Conservation (phyloP, 1,284 basidiomycete species). For the Taiwanofungus camphoratus region DNA sequence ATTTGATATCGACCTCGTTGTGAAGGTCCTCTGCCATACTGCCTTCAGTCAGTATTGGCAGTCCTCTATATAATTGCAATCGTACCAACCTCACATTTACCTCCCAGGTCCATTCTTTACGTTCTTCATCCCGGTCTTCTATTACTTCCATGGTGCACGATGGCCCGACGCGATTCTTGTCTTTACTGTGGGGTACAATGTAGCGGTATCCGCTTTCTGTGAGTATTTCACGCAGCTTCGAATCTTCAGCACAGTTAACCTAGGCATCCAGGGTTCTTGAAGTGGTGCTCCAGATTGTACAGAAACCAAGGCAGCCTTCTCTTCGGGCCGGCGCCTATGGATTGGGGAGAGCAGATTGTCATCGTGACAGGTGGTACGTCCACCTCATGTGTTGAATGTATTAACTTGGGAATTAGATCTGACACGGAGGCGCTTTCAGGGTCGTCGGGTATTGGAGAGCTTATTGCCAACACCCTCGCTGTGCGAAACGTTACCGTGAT, state of each 20-base stretch:
- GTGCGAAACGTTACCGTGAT: conserved; percentile 78
- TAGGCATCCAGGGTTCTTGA: conserved; percentile 48
- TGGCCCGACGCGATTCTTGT: conserved; percentile 47
- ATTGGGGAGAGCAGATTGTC: conserved; percentile 85
- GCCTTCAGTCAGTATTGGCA: conserved; percentile 64
- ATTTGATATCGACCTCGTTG: conserved; percentile 66
- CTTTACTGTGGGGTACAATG: conserved; percentile 47
- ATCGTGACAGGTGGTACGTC: conserved; percentile 80
- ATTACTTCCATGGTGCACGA: conserved; percentile 60
- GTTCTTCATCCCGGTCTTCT: conserved; percentile 71
- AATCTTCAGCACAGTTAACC: conserved; percentile 4
- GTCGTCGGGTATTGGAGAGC: conserved; percentile 82
- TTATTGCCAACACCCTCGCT: conserved; percentile 80
- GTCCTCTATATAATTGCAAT: not conserved
- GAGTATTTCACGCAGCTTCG: conserved; percentile 28
- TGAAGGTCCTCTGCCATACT: conserved; percentile 74
- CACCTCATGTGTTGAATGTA: not conserved
- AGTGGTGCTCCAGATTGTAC: conserved; percentile 66
- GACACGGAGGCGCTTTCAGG: conserved; percentile 39
- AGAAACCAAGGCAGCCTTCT: conserved; percentile 66
- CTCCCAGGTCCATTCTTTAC: conserved; percentile 76
- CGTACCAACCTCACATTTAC: not conserved
- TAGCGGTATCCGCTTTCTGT: conserved; percentile 60
- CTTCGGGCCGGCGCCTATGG: conserved; percentile 51
- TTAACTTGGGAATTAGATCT: not conserved